A percentile compares a stretch with the other conserved stretches of the same genome.
These are phyloP conservation scores for Thamnidium elegans DNA, from an alignment of 192 early-diverging fungal species.

Conservation along the genomic window DNA sequence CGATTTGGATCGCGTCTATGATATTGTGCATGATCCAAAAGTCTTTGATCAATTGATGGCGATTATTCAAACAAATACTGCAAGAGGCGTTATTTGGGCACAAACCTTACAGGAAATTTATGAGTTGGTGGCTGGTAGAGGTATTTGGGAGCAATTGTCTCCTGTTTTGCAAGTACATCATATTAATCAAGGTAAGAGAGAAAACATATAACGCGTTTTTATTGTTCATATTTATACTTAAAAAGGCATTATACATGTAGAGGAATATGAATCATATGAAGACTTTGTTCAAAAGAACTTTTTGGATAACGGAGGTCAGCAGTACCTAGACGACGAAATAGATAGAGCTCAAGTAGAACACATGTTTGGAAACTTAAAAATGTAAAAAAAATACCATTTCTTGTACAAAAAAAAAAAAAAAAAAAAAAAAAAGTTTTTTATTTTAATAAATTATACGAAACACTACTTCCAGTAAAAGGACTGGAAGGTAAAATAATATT, in stretches of 20 bases:
- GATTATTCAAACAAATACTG: conserved; percentile 7
- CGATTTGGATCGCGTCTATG: conserved; percentile 6
- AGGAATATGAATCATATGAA: conserved; percentile 27
- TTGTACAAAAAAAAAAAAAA: not conserved
- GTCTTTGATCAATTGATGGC: conserved; percentile 17
- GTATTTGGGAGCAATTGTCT: not conserved
- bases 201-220: not conserved
- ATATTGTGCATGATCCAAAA: not conserved
- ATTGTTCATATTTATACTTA: not conserved
- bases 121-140: not conserved
- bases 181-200: not conserved
- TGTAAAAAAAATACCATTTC: conserved; percentile 1
- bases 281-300: conserved; percentile 33
- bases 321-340: conserved; percentile 31
- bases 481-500: not conserved
- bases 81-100: not conserved
- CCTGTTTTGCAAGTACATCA: conserved; percentile 6
- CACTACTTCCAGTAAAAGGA: not conserved
- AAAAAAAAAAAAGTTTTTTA: not conserved
- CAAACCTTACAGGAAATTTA: not conserved
- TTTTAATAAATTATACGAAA: conserved; percentile 6
- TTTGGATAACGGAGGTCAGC: conserved; percentile 26
- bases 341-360: conserved; percentile 30
- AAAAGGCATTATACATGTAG: not conserved
- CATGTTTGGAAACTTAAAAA: conserved; percentile 19